These are phyloP conservation scores for Thalassiosira pacifica DNA, from an alignment of 352 stramenopile species.

Conservation along the genomic window DNA sequence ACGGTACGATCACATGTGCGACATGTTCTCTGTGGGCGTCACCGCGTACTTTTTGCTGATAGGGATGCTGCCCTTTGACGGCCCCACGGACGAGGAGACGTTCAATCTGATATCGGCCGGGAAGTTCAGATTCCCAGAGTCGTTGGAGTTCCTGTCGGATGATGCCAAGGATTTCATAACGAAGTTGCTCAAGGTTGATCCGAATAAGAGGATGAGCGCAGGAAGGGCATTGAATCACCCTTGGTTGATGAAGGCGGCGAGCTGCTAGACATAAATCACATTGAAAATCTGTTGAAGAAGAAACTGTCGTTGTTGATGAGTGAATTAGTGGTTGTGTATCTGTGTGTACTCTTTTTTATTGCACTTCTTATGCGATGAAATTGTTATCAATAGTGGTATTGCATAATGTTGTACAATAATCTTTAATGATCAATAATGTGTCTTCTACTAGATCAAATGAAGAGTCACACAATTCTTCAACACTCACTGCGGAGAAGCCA, in stretches of 20 bases:
- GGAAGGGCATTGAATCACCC: constrained; percentile 93
- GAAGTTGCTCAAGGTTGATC: constrained; percentile 90
- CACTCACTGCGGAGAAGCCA: no score
- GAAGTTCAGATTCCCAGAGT: constrained; percentile 88
- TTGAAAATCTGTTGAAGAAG: no score
- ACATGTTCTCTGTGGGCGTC: constrained; percentile 93
- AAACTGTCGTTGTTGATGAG: no score
- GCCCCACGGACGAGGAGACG: constrained; percentile 90
- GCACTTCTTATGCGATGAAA: no score
- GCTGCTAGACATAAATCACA: no score
- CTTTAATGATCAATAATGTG: no score
- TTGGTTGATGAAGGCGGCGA: constrained; percentile 87
- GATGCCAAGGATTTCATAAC: constrained; percentile 83
- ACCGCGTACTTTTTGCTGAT: constrained; percentile 84
- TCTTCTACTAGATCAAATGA: no score
- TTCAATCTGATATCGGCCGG: constrained; percentile 83
- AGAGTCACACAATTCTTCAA: no score
- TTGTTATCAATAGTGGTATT: no score
- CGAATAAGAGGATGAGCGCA: constrained; percentile 93
- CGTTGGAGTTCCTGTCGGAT: constrained; percentile 50
- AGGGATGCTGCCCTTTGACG: constrained; percentile 96
- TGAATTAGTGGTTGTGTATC: no score
- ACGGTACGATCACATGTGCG: constrained; percentile 91
- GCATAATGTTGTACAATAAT: no score
- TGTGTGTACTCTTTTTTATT: no score